Evolutionary conservation across 352 stramenopile species (phyloP), one percentile per base, ranked within the genome.

Genomic region (Chrysophaeum taylorii): DNA sequence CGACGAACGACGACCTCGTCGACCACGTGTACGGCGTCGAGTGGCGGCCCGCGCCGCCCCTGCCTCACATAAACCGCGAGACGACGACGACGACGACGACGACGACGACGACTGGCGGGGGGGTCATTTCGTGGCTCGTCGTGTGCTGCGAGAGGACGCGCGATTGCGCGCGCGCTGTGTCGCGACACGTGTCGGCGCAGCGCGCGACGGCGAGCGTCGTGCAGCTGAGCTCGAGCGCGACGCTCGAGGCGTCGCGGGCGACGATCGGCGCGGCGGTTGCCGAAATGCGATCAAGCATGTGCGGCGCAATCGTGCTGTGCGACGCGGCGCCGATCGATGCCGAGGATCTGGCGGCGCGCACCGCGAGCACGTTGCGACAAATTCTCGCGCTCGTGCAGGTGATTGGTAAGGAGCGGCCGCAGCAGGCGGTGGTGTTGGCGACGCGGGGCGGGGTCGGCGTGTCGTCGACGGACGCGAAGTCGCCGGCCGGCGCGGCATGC

Each of bases 1-100:
- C 9, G 45, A 12, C 45, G 45, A 27, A 12, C 18, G 23, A 57
- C 23, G 36, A 9, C 12, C 2, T 45, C 33, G 33, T 7, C 2
- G 35, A 66, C 33, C 57, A 66, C 57, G 57, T 66, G 33, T 45
- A 48, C n/a, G 57, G 36, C 36, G 27, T 66, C 7, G 18, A 27
- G 31, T 66, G 57, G 57, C 9, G 18, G 45, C 45, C 45, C 45
- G 23, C 45, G 12, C n/a, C n/a, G n/a, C n/a, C n/a, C n/a, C n/a
- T n/a, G n/a, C n/a, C n/a, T n/a, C n/a, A n/a, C n/a, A n/a, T n/a
- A 23, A 15, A 23, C 23, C 23, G 15, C 15, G 42, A 50, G 42
- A 23, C 42, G 57, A 66, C 33, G 57, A 66, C 33, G 33, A 36
- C 9, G 31, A 31, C 2, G 33, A 36, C 57, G 36, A 45, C 57